A percentile compares a stretch with the other conserved stretches of the same genome.
phyloP scores from a whole-genome alignment of 106 monocot genomes.

The Dioscorea alata region DNA sequence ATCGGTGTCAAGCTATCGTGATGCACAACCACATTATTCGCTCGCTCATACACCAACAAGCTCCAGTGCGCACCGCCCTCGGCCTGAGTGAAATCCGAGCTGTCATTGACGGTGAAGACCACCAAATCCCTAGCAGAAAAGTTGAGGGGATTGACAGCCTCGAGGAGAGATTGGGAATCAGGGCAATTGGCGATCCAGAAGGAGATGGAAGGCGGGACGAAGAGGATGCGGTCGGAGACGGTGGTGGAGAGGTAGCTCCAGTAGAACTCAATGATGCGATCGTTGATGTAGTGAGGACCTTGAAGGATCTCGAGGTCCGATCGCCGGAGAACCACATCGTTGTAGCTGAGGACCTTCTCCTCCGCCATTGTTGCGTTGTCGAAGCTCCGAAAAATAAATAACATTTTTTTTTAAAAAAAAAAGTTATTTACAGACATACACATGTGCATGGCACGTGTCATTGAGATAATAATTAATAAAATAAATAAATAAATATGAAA shows the following conservation, averaged over 20 bases:
- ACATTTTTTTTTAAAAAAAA: too few species aligned
- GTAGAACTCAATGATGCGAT: conserved; percentile 56
- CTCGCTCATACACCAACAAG: conserved; percentile 44
- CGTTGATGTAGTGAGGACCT: conserved; percentile 51
- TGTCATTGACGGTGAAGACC: conserved; percentile 47
- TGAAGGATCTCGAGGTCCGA: conserved; percentile 46
- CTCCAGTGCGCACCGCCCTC: conserved; percentile 84
- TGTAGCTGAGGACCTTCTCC: conserved; percentile 41
- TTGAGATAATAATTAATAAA: too few species aligned
- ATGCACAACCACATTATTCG: conserved; percentile 42
- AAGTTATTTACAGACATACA: too few species aligned
- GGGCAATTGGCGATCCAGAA: conserved; percentile 44
- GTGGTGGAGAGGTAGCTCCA: conserved; percentile 26
- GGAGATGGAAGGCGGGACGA: conserved; percentile 52
- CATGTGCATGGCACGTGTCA: too few species aligned
- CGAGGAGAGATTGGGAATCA: conserved; percentile 14
- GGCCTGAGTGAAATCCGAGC: conserved; percentile 16
- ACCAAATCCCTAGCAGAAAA: conserved; percentile 23
- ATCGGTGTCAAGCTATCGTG: conserved; percentile 51
- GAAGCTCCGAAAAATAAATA: too few species aligned
- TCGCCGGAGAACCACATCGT: conserved; percentile 40
- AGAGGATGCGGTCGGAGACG: conserved; percentile 10
- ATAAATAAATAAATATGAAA: too few species aligned
- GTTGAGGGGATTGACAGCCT: conserved; percentile 34
- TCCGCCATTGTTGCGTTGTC: background rate